phyloP scores from a whole-genome alignment of 139 green algal species.

The Volvox reticuliferus region DNA sequence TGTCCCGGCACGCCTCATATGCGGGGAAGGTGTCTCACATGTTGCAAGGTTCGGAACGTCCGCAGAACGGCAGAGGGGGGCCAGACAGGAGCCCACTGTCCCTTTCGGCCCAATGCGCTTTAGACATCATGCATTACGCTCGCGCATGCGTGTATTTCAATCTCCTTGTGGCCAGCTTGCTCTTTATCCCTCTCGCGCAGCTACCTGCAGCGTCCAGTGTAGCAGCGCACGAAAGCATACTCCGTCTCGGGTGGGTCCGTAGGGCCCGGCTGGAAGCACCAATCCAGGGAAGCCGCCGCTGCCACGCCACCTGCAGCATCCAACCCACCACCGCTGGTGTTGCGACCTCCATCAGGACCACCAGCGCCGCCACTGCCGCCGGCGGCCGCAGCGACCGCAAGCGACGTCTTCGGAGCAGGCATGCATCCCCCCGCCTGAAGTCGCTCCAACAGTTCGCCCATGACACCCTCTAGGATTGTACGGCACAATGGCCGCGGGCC shows the following conservation, averaged over 20 bases:
- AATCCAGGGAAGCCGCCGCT: background rate
- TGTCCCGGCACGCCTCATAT: too few relatives aligned
- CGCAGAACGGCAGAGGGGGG: too few relatives aligned
- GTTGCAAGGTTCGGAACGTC: too few relatives aligned
- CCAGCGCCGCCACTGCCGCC: background rate
- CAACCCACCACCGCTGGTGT: background rate
- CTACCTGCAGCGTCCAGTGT: constrained; percentile 29
- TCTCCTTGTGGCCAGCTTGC: background rate
- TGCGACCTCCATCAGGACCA: background rate
- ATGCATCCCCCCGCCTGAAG: constrained; percentile 1
- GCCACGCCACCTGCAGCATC: background rate
- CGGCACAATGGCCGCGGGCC: constrained; percentile 25
- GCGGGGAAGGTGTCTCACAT: too few relatives aligned
- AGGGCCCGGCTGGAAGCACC: background rate
- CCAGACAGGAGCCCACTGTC: too few relatives aligned
- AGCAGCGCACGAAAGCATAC: constrained; percentile 27
- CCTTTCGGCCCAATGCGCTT: too few relatives aligned
- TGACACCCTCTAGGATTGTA: constrained; percentile 14
- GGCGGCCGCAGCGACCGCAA: background rate
- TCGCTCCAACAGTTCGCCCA: constrained; percentile 21
- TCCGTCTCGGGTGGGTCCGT: background rate
- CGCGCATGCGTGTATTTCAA: too few relatives aligned
- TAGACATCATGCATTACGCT: too few relatives aligned
- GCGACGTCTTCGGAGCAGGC: constrained; percentile 10
- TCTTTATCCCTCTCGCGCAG: background rate